These are phyloP conservation scores for Pseudogymnoascus sp. DNA, from an alignment of 2,329 filamentous ascomycete genomes.

Conservation along the genomic window DNA sequence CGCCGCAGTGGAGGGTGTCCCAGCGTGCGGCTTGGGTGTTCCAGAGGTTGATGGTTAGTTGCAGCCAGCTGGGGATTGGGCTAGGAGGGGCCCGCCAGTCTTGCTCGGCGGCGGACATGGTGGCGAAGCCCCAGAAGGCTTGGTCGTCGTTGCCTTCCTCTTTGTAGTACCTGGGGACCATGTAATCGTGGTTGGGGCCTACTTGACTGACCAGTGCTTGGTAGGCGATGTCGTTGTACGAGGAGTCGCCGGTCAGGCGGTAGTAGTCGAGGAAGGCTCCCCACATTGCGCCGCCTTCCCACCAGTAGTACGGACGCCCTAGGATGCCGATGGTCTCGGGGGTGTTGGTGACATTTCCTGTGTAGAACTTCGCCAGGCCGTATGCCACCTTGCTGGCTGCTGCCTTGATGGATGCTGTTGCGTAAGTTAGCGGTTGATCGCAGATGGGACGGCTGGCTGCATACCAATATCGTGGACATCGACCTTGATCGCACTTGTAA, in stretches of 20 bases:
- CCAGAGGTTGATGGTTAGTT: conserved; percentile 64
- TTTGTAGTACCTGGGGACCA: conserved; percentile 46
- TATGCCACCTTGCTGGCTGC: conserved; percentile 53
- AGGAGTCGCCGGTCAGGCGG: conserved; percentile 54
- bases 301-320: conserved; percentile 56
- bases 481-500: conserved; percentile 1
- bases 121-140: conserved; percentile 63
- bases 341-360: conserved; percentile 49
- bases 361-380: conserved; percentile 57
- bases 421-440: not conserved
- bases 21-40: conserved; percentile 63
- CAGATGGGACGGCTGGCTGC: not conserved
- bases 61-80: conserved; percentile 50
- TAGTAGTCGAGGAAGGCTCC: conserved; percentile 64
- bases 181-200: conserved; percentile 52
- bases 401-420: conserved; percentile 50
- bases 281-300: conserved; percentile 55
- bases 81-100: conserved; percentile 51
- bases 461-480: not conserved
- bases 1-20: conserved; percentile 59
- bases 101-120: conserved; percentile 60
- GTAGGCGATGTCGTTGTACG: conserved; percentile 52
- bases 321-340: conserved; percentile 53
- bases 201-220: conserved; percentile 53
- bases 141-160: conserved; percentile 69